phyloP scores from a whole-genome alignment of 768 basidiomycete genomes.

The Heimioporus sp. region DNA sequence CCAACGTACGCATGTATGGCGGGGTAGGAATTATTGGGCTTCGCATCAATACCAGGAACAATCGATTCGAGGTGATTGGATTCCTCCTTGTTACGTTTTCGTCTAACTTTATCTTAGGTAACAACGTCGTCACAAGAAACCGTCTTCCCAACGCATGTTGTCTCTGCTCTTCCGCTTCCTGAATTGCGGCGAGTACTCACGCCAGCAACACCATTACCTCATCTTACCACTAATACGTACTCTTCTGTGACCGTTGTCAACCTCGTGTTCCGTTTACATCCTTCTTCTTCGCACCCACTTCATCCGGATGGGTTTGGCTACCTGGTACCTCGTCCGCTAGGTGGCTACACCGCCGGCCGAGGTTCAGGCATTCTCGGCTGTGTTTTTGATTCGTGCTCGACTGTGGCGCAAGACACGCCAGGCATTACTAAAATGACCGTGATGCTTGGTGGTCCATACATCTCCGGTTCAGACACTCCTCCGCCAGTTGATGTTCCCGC shows the following conservation, averaged over 20 bases:
- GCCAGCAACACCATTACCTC: conserved; percentile 47
- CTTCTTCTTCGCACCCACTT: conserved; percentile 40
- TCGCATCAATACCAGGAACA: conserved; percentile 28
- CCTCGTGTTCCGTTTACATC: conserved; percentile 66
- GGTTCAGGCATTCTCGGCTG: conserved; percentile 68
- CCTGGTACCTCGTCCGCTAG: conserved; percentile 77
- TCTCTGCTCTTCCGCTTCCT: conserved; percentile 77
- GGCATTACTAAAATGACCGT: conserved; percentile 77
- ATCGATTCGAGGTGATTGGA: conserved; percentile 44
- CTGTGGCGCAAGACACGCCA: conserved; percentile 54
- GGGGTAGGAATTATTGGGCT: conserved; percentile 41
- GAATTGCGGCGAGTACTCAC: conserved; percentile 43
- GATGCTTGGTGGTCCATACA: conserved; percentile 86
- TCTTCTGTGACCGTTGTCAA: conserved; percentile 89
- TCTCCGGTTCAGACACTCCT: conserved; percentile 4
- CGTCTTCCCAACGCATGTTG: conserved; percentile 57
- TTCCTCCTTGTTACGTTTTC: background rate
- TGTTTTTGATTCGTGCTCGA: conserved; percentile 85
- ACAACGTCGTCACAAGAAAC: conserved; percentile 32
- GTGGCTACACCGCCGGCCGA: conserved; percentile 44
- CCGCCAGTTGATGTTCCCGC: conserved; percentile 25
- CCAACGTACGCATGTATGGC: conserved; percentile 59
- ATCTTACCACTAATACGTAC: conserved; percentile 65
- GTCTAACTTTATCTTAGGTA: conserved; percentile 26
- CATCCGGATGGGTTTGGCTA: conserved; percentile 93